These are phyloP conservation scores for Tolypocladium tundrense DNA, from an alignment of 2,329 filamentous ascomycete species.

Conservation along the genomic window DNA sequence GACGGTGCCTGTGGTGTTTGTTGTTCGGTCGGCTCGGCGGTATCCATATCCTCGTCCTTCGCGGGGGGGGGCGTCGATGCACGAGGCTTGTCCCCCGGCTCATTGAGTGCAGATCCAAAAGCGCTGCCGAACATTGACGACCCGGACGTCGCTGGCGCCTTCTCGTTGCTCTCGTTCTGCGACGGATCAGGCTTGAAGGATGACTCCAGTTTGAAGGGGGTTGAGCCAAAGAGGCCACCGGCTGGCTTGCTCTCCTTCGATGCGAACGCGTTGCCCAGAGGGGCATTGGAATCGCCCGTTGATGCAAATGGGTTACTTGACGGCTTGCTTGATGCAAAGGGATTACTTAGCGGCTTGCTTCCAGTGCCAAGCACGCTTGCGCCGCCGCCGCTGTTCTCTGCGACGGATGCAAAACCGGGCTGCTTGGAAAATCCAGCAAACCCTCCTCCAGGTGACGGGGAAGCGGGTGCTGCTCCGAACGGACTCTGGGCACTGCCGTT, in stretches of 20 bases:
- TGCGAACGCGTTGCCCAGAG: constrained; percentile 16
- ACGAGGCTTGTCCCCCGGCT: constrained; percentile 27
- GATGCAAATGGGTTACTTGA: constrained; percentile 20
- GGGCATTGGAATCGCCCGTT: constrained; percentile 5
- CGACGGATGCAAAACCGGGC: constrained; percentile 44
- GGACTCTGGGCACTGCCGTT: constrained; percentile 21
- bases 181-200: constrained; percentile 57
- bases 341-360: constrained; percentile 23
- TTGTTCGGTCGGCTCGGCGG: constrained; percentile 20
- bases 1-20: constrained; percentile 26
- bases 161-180: constrained; percentile 48
- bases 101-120: constrained; percentile 49
- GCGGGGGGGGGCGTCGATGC: constrained; percentile 20
- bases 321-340: constrained; percentile 22
- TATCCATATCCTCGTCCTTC: constrained; percentile 46
- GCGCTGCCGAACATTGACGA: constrained; percentile 48
- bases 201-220: constrained; percentile 56
- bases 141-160: constrained; percentile 28
- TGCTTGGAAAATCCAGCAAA: constrained; percentile 45
- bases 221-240: constrained; percentile 32
- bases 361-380: constrained; percentile 26
- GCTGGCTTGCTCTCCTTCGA: constrained; percentile 17
- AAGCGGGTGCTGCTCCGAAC: constrained; percentile 22
- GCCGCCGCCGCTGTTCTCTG: constrained; percentile 21
- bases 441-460: constrained; percentile 32